These are phyloP conservation scores for Solanum piurae DNA, from an alignment of 257 asterid species.

Conservation along the genomic window DNA sequence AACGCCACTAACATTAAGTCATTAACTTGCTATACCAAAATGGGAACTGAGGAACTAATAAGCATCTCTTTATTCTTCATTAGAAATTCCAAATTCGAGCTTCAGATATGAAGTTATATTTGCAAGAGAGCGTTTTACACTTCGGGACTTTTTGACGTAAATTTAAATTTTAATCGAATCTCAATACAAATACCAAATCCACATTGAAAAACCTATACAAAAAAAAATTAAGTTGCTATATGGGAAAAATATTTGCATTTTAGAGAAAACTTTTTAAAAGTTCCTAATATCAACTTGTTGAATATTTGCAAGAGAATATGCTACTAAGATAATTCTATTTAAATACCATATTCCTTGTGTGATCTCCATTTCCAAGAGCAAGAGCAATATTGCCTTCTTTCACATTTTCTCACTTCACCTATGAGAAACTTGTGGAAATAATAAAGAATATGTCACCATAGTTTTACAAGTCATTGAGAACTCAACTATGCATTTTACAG, in stretches of 20 bases:
- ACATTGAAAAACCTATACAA: background rate
- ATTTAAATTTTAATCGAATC: background rate
- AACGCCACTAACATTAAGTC: background rate
- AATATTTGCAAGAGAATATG: background rate
- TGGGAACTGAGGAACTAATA: background rate
- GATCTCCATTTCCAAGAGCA: background rate
- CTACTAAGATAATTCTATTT: background rate
- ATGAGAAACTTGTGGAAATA: background rate
- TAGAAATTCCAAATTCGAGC: background rate
- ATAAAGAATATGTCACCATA: background rate
- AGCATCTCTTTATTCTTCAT: background rate
- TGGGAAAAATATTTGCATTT: background rate
- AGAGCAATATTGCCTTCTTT: background rate
- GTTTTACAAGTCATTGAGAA: background rate
- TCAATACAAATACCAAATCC: background rate
- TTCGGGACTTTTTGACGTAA: accelerated
- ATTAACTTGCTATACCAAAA: background rate
- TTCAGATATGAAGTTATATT: background rate
- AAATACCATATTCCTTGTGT: background rate
- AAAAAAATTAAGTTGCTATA: background rate
- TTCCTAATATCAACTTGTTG: background rate
- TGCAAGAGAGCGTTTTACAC: background rate
- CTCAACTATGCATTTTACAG: background rate
- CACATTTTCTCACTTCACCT: background rate
- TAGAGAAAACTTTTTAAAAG: background rate